phyloP scores from a whole-genome alignment of 176 grass and related monocot species.

The Thinopyrum elongatum region DNA sequence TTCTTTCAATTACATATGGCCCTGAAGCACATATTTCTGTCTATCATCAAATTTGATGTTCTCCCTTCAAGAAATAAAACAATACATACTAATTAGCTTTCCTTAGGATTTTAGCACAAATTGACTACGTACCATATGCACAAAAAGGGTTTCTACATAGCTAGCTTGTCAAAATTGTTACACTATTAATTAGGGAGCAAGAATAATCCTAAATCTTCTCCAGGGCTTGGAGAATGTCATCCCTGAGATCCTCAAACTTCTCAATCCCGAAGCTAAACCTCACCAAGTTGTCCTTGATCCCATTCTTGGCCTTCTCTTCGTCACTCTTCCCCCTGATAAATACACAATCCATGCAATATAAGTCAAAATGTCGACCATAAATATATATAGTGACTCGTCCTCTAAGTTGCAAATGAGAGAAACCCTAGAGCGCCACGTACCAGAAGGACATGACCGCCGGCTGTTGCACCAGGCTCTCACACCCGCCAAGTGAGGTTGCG shows the following conservation, averaged over 20 bases:
- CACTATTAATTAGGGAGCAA: background rate
- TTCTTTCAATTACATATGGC: background rate
- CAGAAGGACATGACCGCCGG: conserved; percentile 63
- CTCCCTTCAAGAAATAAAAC: background rate
- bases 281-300: conserved; percentile 46
- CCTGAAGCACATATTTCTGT: background rate
- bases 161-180: background rate
- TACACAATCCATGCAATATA: background rate
- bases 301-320: conserved; percentile 37
- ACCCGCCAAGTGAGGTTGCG: conserved; percentile 28
- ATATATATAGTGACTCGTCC: background rate
- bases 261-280: conserved; percentile 70
- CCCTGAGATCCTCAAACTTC: conserved; percentile 50
- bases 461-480: conserved; percentile 55
- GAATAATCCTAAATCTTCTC: conserved; percentile 29
- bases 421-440: background rate
- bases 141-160: background rate
- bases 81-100: background rate
- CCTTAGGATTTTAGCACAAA: background rate
- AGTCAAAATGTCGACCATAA: background rate
- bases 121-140: background rate
- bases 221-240: conserved; percentile 49
- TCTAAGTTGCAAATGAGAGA: background rate
- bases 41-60: background rate
- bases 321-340: background rate